A percentile compares a stretch with the other conserved stretches of the same genome.
These are phyloP conservation scores for Colletotrichum horii DNA, from an alignment of 2,329 filamentous ascomycete species.

Conservation along the genomic window DNA sequence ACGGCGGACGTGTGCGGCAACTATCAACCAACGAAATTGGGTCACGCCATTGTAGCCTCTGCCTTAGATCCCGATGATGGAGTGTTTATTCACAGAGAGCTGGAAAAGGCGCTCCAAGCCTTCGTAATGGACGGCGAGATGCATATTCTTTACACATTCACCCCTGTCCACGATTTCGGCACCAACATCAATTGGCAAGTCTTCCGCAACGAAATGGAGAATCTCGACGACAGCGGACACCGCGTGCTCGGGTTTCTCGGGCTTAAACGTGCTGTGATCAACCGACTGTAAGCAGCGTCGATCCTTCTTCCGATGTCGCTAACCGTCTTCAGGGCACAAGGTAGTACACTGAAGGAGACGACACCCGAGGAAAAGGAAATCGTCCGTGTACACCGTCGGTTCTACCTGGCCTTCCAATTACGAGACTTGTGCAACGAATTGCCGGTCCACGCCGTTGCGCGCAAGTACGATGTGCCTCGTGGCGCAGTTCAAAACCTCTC, in stretches of 20 bases:
- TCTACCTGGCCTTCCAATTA: constrained; percentile 79
- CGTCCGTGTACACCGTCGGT: constrained; percentile 71
- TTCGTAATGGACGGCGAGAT: constrained; percentile 85
- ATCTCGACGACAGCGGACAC: constrained; percentile 72
- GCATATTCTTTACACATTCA: constrained; percentile 80
- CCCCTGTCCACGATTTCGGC: constrained; percentile 64
- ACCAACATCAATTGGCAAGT: constrained; percentile 72
- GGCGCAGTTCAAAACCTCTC: constrained; percentile 75
- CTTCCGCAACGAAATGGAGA: constrained; percentile 74
- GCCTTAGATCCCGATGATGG: constrained; percentile 78
- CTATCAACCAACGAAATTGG: constrained; percentile 68
- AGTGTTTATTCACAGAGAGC: constrained; percentile 73
- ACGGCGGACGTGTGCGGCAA: constrained; percentile 50
- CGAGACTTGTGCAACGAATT: constrained; percentile 80
- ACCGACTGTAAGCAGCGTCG: constrained; percentile 60
- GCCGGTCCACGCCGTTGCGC: constrained; percentile 71
- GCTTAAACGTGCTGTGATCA: constrained; percentile 70
- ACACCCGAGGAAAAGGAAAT: constrained; percentile 64
- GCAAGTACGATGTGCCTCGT: constrained; percentile 73
- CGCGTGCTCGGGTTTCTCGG: constrained; percentile 73
- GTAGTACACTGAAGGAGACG: constrained; percentile 66
- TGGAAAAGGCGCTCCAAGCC: constrained; percentile 68
- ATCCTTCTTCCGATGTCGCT: background rate
- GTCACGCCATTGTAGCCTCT: constrained; percentile 74
- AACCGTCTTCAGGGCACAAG: constrained; percentile 62